These are phyloP conservation scores for Botrytis pseudocinerea DNA, from an alignment of 2,329 filamentous ascomycete species.

Conservation along the genomic window DNA sequence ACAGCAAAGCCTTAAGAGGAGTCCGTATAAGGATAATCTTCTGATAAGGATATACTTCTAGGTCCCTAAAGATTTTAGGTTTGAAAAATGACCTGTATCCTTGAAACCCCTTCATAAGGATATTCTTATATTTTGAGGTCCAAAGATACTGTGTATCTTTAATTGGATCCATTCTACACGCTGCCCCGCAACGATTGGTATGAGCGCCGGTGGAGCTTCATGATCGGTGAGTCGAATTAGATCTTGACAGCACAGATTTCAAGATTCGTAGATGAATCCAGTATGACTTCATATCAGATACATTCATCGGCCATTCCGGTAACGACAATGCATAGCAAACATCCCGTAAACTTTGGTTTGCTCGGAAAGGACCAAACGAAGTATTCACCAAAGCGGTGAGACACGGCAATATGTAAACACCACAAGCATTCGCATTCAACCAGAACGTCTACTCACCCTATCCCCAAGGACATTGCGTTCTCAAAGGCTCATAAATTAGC, in stretches of 20 bases:
- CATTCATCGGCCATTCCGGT: background rate
- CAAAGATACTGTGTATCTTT: background rate
- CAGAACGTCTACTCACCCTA: background rate
- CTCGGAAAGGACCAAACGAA: background rate
- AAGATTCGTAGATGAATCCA: background rate
- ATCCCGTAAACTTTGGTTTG: background rate
- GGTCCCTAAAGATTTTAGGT: background rate
- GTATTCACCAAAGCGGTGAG: background rate
- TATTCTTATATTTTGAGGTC: background rate
- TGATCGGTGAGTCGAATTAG: background rate
- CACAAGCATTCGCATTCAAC: background rate
- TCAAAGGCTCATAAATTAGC: background rate
- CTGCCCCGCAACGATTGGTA: background rate
- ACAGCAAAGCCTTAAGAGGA: background rate
- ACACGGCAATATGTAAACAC: background rate
- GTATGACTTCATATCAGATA: background rate
- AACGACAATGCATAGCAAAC: background rate
- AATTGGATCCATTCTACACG: background rate
- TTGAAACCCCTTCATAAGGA: background rate
- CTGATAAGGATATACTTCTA: background rate
- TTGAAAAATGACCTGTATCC: background rate
- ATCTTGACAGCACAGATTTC: background rate
- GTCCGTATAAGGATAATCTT: too few species aligned
- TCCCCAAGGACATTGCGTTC: background rate
- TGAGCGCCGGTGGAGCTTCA: background rate